Conservation (phyloP, 345 rosid species). For the Euclidium syriacum region DNA sequence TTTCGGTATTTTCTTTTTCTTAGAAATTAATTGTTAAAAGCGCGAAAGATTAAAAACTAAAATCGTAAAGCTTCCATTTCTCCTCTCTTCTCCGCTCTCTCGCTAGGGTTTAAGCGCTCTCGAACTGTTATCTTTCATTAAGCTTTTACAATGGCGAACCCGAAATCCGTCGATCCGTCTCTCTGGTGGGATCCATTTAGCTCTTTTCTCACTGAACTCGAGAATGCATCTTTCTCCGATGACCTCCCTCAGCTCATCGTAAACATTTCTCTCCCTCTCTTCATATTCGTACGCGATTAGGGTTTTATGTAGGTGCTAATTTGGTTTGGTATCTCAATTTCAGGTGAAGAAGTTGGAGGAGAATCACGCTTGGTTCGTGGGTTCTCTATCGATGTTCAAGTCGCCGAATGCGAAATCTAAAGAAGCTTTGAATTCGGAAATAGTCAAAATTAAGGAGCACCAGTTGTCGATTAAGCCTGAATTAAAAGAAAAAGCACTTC, state of each 20-base stretch:
- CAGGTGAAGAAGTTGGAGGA: slow-evolving; percentile 74
- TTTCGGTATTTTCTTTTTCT: background rate
- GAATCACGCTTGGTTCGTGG: slow-evolving; percentile 65
- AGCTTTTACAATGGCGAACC: slow-evolving; percentile 41
- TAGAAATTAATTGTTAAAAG: background rate
- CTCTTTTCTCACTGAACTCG: slow-evolving; percentile 59
- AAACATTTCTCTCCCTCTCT: slow-evolving; percentile 13
- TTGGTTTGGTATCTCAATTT: background rate
- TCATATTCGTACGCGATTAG: background rate
- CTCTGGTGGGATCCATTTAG: slow-evolving; percentile 88
- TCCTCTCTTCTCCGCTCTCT: background rate
- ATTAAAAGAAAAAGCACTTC: slow-evolving; percentile 60
- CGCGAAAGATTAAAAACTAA: slow-evolving; percentile 23
- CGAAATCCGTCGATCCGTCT: slow-evolving; percentile 53
- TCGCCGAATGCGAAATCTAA: slow-evolving; percentile 59
- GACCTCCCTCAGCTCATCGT: slow-evolving; percentile 56
- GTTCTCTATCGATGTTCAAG: slow-evolving; percentile 50
- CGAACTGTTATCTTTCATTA: background rate
- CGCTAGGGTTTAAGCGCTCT: slow-evolving; percentile 44
- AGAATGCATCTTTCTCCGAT: slow-evolving; percentile 49
- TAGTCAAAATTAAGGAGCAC: slow-evolving; percentile 53
- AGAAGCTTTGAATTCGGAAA: slow-evolving; percentile 61
- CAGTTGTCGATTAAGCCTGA: slow-evolving; percentile 53
- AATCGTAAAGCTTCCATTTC: background rate
- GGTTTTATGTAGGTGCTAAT: background rate